These are phyloP conservation scores for Dipteronia sinensis DNA, from an alignment of 345 rosid species.

Conservation along the genomic window DNA sequence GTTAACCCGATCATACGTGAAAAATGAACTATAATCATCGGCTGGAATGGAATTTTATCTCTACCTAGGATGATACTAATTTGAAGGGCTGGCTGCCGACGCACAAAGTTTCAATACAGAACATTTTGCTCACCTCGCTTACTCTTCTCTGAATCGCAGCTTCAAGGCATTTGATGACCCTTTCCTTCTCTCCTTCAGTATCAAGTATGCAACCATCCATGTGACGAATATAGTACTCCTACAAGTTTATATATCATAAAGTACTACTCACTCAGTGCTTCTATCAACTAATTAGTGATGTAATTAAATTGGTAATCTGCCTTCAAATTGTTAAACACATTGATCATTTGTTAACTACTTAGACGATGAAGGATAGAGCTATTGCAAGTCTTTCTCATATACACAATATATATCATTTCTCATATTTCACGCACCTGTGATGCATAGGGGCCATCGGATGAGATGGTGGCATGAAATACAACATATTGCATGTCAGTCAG, in stretches of 20 bases:
- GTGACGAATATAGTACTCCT: slow-evolving; percentile 91
- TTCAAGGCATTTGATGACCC: slow-evolving; percentile 86
- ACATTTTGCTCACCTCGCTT: slow-evolving; percentile 62
- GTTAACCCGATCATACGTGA: neutral
- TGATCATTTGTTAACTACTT: no score
- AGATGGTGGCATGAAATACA: slow-evolving; percentile 83
- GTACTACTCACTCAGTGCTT: no score
- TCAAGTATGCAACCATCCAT: slow-evolving; percentile 91
- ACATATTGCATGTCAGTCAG: slow-evolving; percentile 97
- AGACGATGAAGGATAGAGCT: no score
- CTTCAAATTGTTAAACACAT: neutral
- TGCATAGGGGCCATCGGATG: slow-evolving; percentile 78
- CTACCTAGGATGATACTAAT: no score
- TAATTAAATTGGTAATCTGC: neutral
- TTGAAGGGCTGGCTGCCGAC: neutral
- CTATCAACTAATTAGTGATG: neutral
- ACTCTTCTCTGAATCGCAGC: slow-evolving; percentile 89
- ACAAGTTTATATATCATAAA: slow-evolving; percentile 1
- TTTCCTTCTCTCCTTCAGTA: slow-evolving; percentile 79
- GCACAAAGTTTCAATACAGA: neutral
- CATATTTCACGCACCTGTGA: slow-evolving; percentile 46
- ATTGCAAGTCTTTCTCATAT: no score
- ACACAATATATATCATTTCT: no score
- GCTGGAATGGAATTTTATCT: neutral
- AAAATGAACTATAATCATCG: neutral